Conservation (phyloP, 2,329 filamentous ascomycete species). For the Cercospora zeina region DNA sequence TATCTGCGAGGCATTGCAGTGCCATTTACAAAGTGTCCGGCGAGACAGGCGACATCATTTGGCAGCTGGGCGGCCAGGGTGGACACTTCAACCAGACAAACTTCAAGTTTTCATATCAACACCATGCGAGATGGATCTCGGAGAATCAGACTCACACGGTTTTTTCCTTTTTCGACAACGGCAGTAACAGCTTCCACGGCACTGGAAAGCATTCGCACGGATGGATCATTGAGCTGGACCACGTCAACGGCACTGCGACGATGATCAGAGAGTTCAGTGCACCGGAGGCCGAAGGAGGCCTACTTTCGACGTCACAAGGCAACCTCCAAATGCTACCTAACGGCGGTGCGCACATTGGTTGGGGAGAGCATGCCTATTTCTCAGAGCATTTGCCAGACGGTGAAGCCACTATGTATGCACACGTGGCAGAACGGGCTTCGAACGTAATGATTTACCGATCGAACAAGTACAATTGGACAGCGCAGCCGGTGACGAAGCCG, state of each 20-base stretch:
- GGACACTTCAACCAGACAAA: conserved; percentile 51
- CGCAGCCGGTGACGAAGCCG: conserved; percentile 47
- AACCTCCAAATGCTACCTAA: conserved; percentile 57
- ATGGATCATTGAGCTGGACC: conserved; percentile 51
- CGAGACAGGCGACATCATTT: conserved; percentile 50
- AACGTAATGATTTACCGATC: conserved; percentile 57
- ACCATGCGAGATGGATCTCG: conserved; percentile 53
- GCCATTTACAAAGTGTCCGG: conserved; percentile 53
- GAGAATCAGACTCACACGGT: conserved; percentile 51
- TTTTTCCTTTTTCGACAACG: conserved; percentile 58
- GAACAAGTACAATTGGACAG: conserved; percentile 57
- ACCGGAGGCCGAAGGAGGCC: conserved; percentile 47
- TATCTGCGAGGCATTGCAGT: conserved; percentile 51
- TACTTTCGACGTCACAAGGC: conserved; percentile 55
- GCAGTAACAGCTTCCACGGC: conserved; percentile 51
- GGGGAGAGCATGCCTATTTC: conserved; percentile 52
- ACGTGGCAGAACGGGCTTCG: conserved; percentile 45
- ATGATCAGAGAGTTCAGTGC: conserved; percentile 52
- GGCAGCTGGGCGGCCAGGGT: conserved; percentile 53
- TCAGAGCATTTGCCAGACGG: conserved; percentile 52
- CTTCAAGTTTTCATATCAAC: conserved; percentile 55
- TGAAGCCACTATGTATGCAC: conserved; percentile 55
- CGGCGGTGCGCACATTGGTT: conserved; percentile 58
- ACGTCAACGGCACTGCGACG: conserved; percentile 46
- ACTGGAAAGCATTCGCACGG: conserved; percentile 46